A percentile compares a stretch with the other conserved stretches of the same genome.
Conservation (phyloP, 108 stramenopile genomes). For the Nitzschia sp. region DNA sequence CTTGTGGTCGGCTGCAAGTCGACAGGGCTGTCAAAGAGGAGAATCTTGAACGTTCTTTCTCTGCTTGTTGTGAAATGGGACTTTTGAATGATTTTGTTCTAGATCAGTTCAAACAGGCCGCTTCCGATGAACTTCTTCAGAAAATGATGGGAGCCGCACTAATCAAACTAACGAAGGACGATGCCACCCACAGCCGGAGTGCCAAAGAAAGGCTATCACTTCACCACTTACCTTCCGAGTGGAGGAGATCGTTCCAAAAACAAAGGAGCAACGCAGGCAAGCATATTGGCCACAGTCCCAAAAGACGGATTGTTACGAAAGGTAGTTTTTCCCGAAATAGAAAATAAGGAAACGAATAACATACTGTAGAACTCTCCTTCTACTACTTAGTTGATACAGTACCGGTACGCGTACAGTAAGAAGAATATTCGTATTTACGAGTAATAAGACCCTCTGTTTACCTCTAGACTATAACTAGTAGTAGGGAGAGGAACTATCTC, state of each 20-base stretch:
- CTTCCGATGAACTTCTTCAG: slow-evolving; percentile 24
- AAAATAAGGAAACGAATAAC: too few species aligned
- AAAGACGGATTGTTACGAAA: background rate
- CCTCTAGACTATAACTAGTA: too few species aligned
- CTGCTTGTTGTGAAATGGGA: slow-evolving; percentile 50
- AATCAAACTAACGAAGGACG: background rate
- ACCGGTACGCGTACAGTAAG: too few species aligned
- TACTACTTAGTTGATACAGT: too few species aligned
- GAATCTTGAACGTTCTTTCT: slow-evolving; percentile 44
- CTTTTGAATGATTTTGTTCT: slow-evolving; percentile 72
- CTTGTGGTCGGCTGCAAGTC: slow-evolving; percentile 58
- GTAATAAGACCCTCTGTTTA: too few species aligned
- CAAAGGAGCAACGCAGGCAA: background rate
- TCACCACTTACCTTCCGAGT: background rate
- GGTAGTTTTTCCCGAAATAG: background rate
- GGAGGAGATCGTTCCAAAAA: background rate
- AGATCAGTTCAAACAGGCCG: slow-evolving; percentile 43
- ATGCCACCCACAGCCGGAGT: background rate
- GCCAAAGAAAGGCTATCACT: background rate
- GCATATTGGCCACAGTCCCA: background rate
- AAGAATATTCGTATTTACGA: too few species aligned
- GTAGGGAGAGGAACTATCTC: too few species aligned
- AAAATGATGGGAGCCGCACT: slow-evolving; percentile 1
- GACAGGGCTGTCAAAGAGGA: slow-evolving; percentile 36
- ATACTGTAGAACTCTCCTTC: too few species aligned